These are phyloP conservation scores for Populus hybrid DNA, from an alignment of 441 rosid genomes.

Conservation along the genomic window DNA sequence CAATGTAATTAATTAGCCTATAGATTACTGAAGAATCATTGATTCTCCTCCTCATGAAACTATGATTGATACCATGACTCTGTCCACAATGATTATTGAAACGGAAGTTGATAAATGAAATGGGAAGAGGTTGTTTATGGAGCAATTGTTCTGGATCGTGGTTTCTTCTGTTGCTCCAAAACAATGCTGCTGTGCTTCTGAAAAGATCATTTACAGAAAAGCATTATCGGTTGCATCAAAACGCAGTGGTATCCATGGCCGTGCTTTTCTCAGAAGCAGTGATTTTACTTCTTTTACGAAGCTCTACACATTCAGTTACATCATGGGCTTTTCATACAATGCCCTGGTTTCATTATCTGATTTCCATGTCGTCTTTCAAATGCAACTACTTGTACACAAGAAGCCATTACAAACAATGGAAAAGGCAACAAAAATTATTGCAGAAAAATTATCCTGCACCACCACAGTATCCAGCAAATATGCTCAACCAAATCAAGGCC, in stretches of 20 bases:
- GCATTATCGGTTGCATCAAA: no score
- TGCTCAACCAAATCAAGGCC: constrained; percentile 6
- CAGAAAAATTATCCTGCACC: constrained; percentile 10
- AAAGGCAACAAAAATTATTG: not conserved
- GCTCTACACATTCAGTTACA: not conserved
- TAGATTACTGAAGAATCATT: not conserved
- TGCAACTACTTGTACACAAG: not conserved
- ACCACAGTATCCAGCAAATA: constrained; percentile 4
- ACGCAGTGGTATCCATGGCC: no score
- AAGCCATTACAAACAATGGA: not conserved
- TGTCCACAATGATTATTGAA: not conserved
- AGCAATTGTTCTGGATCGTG: no score
- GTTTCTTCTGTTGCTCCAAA: no score
- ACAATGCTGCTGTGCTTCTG: no score
- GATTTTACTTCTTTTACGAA: no score
- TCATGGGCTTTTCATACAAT: no score
- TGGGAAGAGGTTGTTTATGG: no score
- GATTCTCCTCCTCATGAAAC: not conserved
- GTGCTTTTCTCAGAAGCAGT: no score
- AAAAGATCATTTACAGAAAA: no score
- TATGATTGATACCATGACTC: not conserved
- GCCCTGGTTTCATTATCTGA: no score
- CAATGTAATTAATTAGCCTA: not conserved
- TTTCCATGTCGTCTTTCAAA: not conserved
- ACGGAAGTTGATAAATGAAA: no score